Evolutionary conservation across 768 basidiomycete genomes (phyloP).

Genomic region (Pisolithus microcarpus): DNA sequence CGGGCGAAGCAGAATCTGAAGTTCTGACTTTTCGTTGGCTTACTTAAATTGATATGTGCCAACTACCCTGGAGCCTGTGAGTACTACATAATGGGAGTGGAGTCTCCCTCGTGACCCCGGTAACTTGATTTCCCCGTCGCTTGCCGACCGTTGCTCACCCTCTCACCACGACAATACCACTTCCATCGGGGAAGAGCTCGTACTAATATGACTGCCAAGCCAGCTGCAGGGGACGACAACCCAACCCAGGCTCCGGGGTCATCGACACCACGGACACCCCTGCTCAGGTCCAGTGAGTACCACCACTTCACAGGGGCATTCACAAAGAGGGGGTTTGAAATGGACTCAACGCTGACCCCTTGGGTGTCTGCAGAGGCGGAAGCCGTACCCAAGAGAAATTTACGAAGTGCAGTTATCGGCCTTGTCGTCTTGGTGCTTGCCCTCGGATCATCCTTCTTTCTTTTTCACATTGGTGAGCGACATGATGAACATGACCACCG

Average conservation of each 20-base stretch:
- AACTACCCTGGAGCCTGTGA: too few species aligned
- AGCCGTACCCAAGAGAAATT: neutral
- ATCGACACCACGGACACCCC: too few species aligned
- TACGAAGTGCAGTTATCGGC: slow-evolving; percentile 4
- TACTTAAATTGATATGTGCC: too few species aligned
- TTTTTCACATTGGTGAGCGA: slow-evolving; percentile 4
- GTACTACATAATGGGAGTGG: too few species aligned
- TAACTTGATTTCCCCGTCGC: too few species aligned
- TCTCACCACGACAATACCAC: too few species aligned
- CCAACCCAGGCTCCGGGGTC: neutral
- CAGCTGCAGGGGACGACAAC: neutral
- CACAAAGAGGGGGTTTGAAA: neutral
- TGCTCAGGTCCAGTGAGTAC: too few species aligned
- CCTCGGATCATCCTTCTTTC: slow-evolving; percentile 14
- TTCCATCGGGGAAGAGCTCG: neutral
- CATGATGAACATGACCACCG: slow-evolving; percentile 6
- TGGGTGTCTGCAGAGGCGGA: neutral
- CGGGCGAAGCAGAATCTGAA: too few species aligned
- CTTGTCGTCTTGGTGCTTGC: slow-evolving; percentile 14
- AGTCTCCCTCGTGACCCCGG: too few species aligned
- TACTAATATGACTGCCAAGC: neutral
- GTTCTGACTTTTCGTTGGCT: too few species aligned
- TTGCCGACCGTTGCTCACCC: too few species aligned
- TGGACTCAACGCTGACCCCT: neutral
- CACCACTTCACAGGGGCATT: too few species aligned